These are phyloP conservation scores for Aspergillus carlsbadensis DNA, from an alignment of 495 filamentous ascomycete genomes.

Conservation along the genomic window DNA sequence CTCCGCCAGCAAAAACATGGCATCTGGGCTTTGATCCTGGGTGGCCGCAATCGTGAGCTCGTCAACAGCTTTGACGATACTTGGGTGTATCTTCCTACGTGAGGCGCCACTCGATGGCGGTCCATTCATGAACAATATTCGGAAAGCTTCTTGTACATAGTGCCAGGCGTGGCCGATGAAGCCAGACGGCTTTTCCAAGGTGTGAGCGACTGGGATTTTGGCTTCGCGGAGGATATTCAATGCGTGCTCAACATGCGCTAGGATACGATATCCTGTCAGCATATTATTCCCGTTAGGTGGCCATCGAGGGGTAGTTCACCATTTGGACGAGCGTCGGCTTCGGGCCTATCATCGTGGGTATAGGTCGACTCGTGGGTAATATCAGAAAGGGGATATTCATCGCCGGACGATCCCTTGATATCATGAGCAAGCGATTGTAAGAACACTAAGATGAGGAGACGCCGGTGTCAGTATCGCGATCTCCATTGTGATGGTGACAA, in stretches of 20 bases:
- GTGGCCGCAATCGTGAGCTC: slow-evolving; percentile 74
- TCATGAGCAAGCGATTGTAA: slow-evolving; percentile 34
- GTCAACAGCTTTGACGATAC: slow-evolving; percentile 57
- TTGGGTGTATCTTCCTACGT: slow-evolving; percentile 28
- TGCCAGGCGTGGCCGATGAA: slow-evolving; percentile 45
- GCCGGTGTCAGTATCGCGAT: slow-evolving; percentile 27
- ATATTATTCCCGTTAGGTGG: background rate
- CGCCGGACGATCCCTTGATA: slow-evolving; percentile 20
- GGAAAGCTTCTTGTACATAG: slow-evolving; percentile 48
- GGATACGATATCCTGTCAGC: slow-evolving; percentile 4
- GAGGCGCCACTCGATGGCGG: slow-evolving; percentile 28
- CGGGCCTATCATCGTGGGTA: slow-evolving; percentile 18
- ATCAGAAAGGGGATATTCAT: slow-evolving; percentile 21
- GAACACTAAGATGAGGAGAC: slow-evolving; percentile 29
- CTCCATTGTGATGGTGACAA: background rate
- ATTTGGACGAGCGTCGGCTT: slow-evolving; percentile 24
- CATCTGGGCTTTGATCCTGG: slow-evolving; percentile 72
- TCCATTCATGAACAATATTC: slow-evolving; percentile 52
- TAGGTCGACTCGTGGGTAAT: slow-evolving; percentile 18
- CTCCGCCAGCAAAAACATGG: slow-evolving; percentile 85
- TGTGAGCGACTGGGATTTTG: slow-evolving; percentile 24
- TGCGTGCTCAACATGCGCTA: slow-evolving; percentile 40
- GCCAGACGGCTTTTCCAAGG: slow-evolving; percentile 42
- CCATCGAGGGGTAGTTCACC: slow-evolving; percentile 26
- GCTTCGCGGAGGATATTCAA: slow-evolving; percentile 33